phyloP scores from a whole-genome alignment of 2,329 filamentous ascomycete genomes.

The Calonectria leucothoes region DNA sequence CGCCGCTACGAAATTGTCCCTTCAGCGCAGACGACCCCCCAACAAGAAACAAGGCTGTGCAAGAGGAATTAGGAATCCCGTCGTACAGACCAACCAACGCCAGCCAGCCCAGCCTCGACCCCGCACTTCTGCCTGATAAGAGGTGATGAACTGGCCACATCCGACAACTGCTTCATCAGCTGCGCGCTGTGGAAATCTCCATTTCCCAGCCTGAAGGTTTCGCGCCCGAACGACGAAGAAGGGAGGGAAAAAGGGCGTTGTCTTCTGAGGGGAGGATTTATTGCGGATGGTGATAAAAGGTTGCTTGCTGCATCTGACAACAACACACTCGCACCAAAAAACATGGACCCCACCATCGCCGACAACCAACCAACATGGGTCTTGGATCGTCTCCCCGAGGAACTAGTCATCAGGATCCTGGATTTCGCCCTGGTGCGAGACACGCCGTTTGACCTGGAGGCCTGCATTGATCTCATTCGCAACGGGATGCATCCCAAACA shows the following conservation, averaged over 20 bases:
- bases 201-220: neutral
- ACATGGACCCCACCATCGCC: neutral
- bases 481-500: neutral
- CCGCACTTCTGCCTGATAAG: conserved; percentile 9
- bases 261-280: neutral
- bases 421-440: neutral
- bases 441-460: conserved; percentile 11
- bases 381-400: conserved; percentile 5
- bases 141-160: neutral
- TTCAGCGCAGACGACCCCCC: neutral
- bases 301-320: neutral
- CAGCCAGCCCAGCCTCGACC: neutral
- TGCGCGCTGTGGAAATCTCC: neutral
- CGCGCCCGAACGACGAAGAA: neutral
- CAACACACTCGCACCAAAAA: neutral
- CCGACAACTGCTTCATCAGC: neutral
- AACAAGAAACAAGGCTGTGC: neutral
- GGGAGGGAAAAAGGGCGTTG: no score
- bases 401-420: conserved; percentile 19
- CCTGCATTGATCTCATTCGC: neutral
- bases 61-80: neutral
- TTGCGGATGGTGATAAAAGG: neutral
- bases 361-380: neutral
- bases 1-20: neutral
- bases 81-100: neutral